Percentiles rank a stretch among this genome's conserved stretches.
phyloP scores from a whole-genome alignment of 495 filamentous ascomycete genomes.

The Penicillium pulvis region DNA sequence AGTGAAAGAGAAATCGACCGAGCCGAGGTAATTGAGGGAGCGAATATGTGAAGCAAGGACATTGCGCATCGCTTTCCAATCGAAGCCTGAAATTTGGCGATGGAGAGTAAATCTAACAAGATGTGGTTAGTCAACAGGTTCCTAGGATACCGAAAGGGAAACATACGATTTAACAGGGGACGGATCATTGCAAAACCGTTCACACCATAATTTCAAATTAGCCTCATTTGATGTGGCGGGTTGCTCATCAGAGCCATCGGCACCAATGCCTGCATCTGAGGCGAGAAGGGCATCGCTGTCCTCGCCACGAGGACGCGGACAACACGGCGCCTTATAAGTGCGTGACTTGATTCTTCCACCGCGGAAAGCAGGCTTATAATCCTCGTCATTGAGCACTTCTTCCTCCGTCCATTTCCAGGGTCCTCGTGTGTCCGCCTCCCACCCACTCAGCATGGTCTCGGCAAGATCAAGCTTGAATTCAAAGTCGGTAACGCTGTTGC shows the following conservation, averaged over 20 bases:
- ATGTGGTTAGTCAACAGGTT: neutral
- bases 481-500: constrained; percentile 39
- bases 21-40: constrained; percentile 44
- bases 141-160: neutral
- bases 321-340: constrained; percentile 21
- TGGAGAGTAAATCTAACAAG: constrained; percentile 39
- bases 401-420: constrained; percentile 20
- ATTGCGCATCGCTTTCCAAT: constrained; percentile 30
- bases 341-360: constrained; percentile 30
- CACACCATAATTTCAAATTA: constrained; percentile 40
- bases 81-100: constrained; percentile 40
- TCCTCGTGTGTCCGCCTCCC: constrained; percentile 18
- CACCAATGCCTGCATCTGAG: neutral
- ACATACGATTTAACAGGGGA: constrained; percentile 45
- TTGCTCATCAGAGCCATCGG: neutral
- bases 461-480: constrained; percentile 41
- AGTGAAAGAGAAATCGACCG: constrained; percentile 24
- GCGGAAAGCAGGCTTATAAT: constrained; percentile 31
- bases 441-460: constrained; percentile 35
- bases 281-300: constrained; percentile 21
- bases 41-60: constrained; percentile 43
- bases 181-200: constrained; percentile 42
- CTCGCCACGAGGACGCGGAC: constrained; percentile 1
- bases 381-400: constrained; percentile 30
- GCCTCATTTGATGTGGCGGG: constrained; percentile 7